Percentiles rank a stretch among this genome's conserved stretches.
phyloP scores from a whole-genome alignment of 495 filamentous ascomycete genomes.

The Stereocaulon alpinum region DNA sequence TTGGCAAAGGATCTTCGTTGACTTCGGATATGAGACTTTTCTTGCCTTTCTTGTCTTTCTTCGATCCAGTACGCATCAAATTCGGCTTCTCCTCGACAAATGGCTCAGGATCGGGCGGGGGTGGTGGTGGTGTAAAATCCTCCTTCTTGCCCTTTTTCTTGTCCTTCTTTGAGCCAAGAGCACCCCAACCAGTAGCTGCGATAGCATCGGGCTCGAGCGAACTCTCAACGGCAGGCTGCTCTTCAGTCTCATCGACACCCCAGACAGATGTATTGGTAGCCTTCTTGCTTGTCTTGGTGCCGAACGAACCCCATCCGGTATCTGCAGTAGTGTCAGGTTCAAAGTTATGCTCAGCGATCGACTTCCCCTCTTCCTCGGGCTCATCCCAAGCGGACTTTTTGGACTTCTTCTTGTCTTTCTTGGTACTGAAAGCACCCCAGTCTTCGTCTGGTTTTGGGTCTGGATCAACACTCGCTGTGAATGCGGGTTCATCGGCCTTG shows the following conservation, averaged over 20 bases:
- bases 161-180: constrained; percentile 14
- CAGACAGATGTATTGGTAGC: constrained; percentile 28
- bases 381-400: constrained; percentile 23
- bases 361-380: constrained; percentile 11
- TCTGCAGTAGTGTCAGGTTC: constrained; percentile 12
- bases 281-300: constrained; percentile 28
- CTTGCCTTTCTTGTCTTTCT: constrained; percentile 35
- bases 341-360: neutral
- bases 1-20: constrained; percentile 27
- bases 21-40: constrained; percentile 25
- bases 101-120: constrained; percentile 12
- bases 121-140: constrained; percentile 22
- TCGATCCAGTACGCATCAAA: constrained; percentile 27
- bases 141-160: constrained; percentile 34
- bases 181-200: constrained; percentile 11
- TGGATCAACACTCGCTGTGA: neutral
- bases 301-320: constrained; percentile 13
- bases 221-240: neutral
- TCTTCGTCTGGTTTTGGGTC: constrained; percentile 10
- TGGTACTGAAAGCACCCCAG: constrained; percentile 10
- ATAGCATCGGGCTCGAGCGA: constrained; percentile 6
- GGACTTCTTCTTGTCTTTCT: constrained; percentile 25
- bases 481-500: constrained; percentile 21
- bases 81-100: constrained; percentile 22
- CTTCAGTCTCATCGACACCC: constrained; percentile 13